These are phyloP conservation scores for Sphaerobolus stellatus DNA, from an alignment of 1,284 basidiomycete genomes.

Conservation along the genomic window DNA sequence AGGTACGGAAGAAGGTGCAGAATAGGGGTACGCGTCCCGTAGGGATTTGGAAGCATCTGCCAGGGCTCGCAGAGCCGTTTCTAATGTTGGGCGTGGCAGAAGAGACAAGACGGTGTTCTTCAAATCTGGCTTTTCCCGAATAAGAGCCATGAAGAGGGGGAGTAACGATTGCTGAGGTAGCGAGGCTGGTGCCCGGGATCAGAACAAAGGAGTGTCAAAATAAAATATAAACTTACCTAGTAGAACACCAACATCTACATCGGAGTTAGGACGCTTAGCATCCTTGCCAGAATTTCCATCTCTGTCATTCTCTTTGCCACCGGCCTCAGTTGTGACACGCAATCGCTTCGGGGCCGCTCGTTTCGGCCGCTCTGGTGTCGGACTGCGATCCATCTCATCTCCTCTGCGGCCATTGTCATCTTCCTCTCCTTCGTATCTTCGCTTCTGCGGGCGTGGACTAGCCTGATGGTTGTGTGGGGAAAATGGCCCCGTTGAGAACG, in stretches of 20 bases:
- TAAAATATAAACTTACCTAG: conserved; percentile 54
- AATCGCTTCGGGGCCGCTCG: conserved; percentile 65
- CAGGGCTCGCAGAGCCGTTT: conserved; percentile 67
- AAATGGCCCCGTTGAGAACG: conserved; percentile 38
- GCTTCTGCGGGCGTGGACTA: conserved; percentile 50
- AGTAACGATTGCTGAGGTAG: conserved; percentile 66
- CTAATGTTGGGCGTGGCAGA: conserved; percentile 75
- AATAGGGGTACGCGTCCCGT: conserved; percentile 78
- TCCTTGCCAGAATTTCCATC: conserved; percentile 44
- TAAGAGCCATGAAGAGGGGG: conserved; percentile 64
- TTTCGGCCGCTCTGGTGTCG: conserved; percentile 72
- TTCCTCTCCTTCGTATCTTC: conserved; percentile 63
- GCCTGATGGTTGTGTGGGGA: conserved; percentile 33
- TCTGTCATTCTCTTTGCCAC: conserved; percentile 23
- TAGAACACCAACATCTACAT: conserved; percentile 75
- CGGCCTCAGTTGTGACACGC: conserved; percentile 39
- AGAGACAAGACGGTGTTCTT: conserved; percentile 67
- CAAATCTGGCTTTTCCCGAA: conserved; percentile 62
- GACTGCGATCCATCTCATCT: conserved; percentile 76
- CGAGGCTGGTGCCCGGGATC: conserved; percentile 15
- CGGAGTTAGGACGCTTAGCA: conserved; percentile 44
- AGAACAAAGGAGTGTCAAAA: background rate
- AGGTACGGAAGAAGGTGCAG: conserved; percentile 43
- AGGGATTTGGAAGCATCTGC: conserved; percentile 67
- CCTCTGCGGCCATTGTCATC: conserved; percentile 51